Percentiles rank a stretch among this genome's conserved stretches.
Evolutionary conservation across 1,284 basidiomycete species (phyloP).

Genomic region (Ceratobasidium theobromae): DNA sequence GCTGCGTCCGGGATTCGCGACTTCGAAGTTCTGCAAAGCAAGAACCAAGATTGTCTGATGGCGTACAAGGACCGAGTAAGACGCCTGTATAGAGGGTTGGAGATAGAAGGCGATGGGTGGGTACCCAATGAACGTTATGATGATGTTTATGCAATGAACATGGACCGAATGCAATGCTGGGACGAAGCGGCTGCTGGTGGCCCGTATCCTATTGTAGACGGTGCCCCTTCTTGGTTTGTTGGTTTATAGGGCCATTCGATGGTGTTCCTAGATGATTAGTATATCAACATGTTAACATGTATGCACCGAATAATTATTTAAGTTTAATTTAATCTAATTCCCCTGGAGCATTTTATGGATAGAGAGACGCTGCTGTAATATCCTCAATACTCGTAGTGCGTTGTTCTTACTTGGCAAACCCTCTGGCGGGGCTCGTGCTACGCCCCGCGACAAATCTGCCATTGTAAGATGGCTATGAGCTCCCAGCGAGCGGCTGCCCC

Average conservation of each 20-base stretch:
- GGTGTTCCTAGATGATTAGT: not conserved
- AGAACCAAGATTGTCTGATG: not conserved
- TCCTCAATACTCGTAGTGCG: too few relatives aligned
- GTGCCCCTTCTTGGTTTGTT: conserved; percentile 28
- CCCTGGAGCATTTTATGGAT: too few relatives aligned
- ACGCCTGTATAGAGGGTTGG: conserved; percentile 2
- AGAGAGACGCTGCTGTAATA: too few relatives aligned
- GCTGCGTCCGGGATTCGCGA: not conserved
- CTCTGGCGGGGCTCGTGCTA: too few relatives aligned
- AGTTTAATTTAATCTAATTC: conserved; percentile 5
- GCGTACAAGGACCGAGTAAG: conserved; percentile 3
- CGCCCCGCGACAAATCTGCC: too few relatives aligned
- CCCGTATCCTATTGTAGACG: conserved; percentile 21
- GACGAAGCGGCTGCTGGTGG: conserved; percentile 13
- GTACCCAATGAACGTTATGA: conserved; percentile 16
- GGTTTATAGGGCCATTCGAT: not conserved
- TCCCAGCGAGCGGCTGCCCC: too few relatives aligned
- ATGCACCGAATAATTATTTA: not conserved
- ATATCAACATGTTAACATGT: not conserved
- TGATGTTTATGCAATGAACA: conserved; percentile 1
- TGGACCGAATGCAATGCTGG: conserved; percentile 1
- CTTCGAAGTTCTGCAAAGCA: not conserved
- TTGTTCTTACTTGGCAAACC: too few relatives aligned
- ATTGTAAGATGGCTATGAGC: too few relatives aligned
- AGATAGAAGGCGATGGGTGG: conserved; percentile 19